These are phyloP conservation scores for Solanum hybrid DNA, from an alignment of 305 asterid species.

Conservation along the genomic window DNA sequence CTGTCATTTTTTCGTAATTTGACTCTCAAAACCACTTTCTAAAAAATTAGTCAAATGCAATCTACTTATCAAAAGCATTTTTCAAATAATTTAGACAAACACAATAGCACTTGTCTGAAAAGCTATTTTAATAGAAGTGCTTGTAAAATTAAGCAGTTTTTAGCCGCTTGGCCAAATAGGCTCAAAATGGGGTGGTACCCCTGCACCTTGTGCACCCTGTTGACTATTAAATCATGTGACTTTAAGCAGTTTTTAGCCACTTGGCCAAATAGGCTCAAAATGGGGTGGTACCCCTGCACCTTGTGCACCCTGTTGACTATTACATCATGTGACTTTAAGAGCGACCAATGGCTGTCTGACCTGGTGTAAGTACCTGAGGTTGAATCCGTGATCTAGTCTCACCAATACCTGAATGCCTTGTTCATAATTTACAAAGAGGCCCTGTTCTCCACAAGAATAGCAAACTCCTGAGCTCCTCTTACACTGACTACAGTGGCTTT, in stretches of 20 bases:
- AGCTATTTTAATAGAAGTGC: neutral
- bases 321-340: neutral
- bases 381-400: neutral
- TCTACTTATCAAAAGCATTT: neutral
- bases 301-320: neutral
- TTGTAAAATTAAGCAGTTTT: neutral
- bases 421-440: neutral
- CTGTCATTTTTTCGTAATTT: neutral
- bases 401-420: neutral
- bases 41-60: neutral
- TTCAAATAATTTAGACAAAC: neutral
- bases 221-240: neutral
- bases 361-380: neutral
- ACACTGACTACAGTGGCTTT: neutral
- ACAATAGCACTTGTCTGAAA: neutral
- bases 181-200: neutral
- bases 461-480: neutral
- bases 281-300: neutral
- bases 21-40: neutral
- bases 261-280: neutral
- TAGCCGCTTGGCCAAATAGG: neutral
- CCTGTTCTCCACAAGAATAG: neutral
- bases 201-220: neutral
- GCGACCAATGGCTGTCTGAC: neutral
- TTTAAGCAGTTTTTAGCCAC: too few species aligned